Evolutionary conservation across 257 asterid species (phyloP).

Genomic region (Leptodermis oblonga): DNA sequence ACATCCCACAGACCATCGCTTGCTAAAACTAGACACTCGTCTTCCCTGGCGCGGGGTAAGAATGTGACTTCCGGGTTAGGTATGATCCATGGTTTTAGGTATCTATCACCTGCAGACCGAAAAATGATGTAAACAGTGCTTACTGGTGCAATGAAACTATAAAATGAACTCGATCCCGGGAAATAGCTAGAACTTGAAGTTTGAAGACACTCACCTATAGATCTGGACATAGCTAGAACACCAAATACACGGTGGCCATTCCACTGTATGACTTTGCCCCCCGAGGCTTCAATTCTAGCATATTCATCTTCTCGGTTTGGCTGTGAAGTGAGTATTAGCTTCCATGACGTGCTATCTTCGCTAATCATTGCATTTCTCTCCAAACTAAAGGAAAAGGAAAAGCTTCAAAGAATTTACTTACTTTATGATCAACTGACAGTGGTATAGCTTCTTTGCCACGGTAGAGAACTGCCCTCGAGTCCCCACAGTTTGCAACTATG

Average conservation of each 20-base stretch:
- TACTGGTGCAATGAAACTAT: not conserved
- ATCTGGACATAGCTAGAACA: slow-evolving; percentile 92
- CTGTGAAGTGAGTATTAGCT: slow-evolving; percentile 32
- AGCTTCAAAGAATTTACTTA: slow-evolving; percentile 19
- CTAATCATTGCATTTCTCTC: not conserved
- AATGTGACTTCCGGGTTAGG: slow-evolving; percentile 76
- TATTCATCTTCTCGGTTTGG: slow-evolving; percentile 81
- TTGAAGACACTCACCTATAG: slow-evolving; percentile 57
- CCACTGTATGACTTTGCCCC: slow-evolving; percentile 90
- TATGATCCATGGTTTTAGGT: slow-evolving; percentile 78
- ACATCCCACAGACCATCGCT: slow-evolving; percentile 91
- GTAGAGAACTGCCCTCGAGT: slow-evolving; percentile 78
- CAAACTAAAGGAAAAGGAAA: not conserved
- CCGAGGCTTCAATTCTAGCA: slow-evolving; percentile 83
- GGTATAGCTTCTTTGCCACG: slow-evolving; percentile 86
- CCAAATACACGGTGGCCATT: slow-evolving; percentile 89
- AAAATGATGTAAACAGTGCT: not conserved
- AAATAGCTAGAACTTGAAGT: not conserved
- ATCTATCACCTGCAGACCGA: slow-evolving; percentile 57
- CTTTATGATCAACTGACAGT: slow-evolving; percentile 69
- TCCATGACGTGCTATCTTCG: slow-evolving; percentile 1
- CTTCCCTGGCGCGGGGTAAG: slow-evolving; percentile 67
- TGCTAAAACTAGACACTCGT: slow-evolving; percentile 70
- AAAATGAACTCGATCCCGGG: not conserved
- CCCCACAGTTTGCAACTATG: slow-evolving; percentile 78